Conservation (phyloP, 192 early-diverging fungal species). For the Funneliformis mosseae region DNA sequence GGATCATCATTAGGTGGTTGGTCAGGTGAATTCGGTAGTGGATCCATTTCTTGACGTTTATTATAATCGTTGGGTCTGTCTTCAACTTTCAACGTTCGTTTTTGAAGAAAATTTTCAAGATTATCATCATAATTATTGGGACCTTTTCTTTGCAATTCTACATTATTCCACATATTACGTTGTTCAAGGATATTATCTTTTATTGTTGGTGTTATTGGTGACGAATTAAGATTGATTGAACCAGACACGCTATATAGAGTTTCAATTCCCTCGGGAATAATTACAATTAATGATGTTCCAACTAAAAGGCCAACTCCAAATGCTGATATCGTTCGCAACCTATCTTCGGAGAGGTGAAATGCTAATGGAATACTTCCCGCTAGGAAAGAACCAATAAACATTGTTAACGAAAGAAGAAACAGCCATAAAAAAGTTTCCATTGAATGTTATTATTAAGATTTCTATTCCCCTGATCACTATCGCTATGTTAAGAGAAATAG, state of each 20-base stretch:
- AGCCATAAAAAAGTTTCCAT: constrained; percentile 64
- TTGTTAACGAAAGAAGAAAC: constrained; percentile 67
- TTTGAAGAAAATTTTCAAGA: neutral
- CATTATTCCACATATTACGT: constrained; percentile 7
- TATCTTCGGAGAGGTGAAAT: constrained; percentile 73
- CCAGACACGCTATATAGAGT: constrained; percentile 65
- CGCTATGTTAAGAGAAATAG: no score
- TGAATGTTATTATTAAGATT: neutral
- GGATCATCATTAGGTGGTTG: neutral
- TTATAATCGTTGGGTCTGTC: neutral
- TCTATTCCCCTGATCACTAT: no score
- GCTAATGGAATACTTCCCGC: constrained; percentile 86
- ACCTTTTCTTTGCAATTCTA: constrained; percentile 9
- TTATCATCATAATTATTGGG: constrained; percentile 18
- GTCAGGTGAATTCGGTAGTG: neutral
- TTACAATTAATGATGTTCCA: constrained; percentile 89
- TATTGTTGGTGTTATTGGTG: neutral
- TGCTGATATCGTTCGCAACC: constrained; percentile 72
- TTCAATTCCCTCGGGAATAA: constrained; percentile 94
- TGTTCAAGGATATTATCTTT: constrained; percentile 21
- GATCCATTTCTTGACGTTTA: neutral
- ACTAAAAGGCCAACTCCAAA: constrained; percentile 92
- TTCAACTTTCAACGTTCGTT: neutral
- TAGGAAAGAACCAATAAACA: constrained; percentile 85
- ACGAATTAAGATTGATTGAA: neutral